phyloP scores from a whole-genome alignment of 177 flowering plant species.

The Tripterygium wilfordii region DNA sequence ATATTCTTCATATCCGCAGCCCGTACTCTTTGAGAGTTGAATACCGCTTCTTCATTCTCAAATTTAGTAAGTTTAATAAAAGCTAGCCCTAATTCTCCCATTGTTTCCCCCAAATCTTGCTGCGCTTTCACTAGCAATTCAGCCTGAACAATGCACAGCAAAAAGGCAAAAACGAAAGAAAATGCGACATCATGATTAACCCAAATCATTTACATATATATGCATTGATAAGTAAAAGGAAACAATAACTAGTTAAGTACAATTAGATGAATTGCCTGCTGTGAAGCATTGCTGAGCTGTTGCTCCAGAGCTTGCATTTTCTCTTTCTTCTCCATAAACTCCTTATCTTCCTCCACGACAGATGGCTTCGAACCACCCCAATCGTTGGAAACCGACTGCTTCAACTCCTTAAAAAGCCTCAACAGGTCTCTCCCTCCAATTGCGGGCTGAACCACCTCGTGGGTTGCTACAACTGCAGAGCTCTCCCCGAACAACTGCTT shows the following conservation, averaged over 20 bases:
- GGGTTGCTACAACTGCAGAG: constrained; percentile 31
- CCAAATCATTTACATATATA: too few relatives aligned
- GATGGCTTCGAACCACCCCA: constrained; percentile 75
- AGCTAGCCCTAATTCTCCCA: constrained; percentile 90
- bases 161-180: not conserved
- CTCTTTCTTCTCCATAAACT: constrained; percentile 85
- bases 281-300: constrained; percentile 70
- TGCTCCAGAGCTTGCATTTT: constrained; percentile 72
- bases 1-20: constrained; percentile 66
- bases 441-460: constrained; percentile 81
- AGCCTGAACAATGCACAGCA: constrained; percentile 40
- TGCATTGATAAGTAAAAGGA: too few relatives aligned
- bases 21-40: constrained; percentile 60
- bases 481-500: constrained; percentile 79
- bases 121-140: constrained; percentile 91
- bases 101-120: constrained; percentile 94
- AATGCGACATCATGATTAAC: too few relatives aligned
- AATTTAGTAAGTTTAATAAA: constrained; percentile 83
- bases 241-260: too few relatives aligned
- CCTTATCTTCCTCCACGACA: constrained; percentile 86
- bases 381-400: constrained; percentile 81
- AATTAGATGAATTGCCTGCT: constrained; percentile 54
- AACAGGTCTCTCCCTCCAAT: constrained; percentile 92
- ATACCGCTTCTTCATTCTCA: constrained; percentile 70
- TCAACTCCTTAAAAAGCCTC: constrained; percentile 85